These are phyloP conservation scores for Globisporangium viniferum DNA, from an alignment of 352 stramenopile species.

Conservation along the genomic window DNA sequence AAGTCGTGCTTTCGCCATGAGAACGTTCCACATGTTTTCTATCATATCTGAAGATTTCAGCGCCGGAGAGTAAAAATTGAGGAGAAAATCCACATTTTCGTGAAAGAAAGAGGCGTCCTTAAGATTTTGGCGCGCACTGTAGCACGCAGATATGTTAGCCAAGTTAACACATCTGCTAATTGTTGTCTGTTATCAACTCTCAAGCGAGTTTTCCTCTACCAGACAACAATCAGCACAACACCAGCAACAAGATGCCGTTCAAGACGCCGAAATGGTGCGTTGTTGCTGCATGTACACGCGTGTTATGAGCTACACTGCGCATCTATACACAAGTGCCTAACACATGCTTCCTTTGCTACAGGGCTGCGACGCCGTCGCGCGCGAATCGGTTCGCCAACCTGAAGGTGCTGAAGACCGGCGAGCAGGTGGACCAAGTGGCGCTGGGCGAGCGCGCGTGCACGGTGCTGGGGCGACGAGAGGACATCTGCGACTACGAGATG, in stretches of 20 bases:
- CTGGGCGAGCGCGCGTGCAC: conserved; percentile 56
- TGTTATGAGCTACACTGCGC: background rate
- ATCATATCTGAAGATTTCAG: too few relatives aligned
- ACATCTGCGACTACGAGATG: conserved; percentile 70
- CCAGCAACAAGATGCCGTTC: conserved; percentile 1
- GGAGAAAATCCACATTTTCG: too few relatives aligned
- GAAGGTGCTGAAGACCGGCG: conserved; percentile 50
- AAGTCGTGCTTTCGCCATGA: too few relatives aligned
- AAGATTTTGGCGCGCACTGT: too few relatives aligned
- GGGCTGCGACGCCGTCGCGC: conserved; percentile 44
- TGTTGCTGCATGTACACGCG: background rate
- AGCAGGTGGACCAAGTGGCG: conserved; percentile 36
- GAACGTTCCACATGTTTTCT: too few relatives aligned
- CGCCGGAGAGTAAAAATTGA: too few relatives aligned
- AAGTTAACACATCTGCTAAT: background rate
- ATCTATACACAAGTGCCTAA: background rate
- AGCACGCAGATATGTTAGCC: too few relatives aligned
- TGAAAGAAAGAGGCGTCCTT: too few relatives aligned
- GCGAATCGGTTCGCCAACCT: conserved; percentile 45
- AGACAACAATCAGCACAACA: background rate
- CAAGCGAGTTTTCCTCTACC: background rate
- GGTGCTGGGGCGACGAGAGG: conserved; percentile 74
- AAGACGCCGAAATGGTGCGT: conserved; percentile 8
- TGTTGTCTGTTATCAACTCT: background rate
- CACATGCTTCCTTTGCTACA: conserved; percentile 15